Evolutionary conservation across 1,139 yeast species (phyloP).

Genomic region (Suhomyces atakaporum): DNA sequence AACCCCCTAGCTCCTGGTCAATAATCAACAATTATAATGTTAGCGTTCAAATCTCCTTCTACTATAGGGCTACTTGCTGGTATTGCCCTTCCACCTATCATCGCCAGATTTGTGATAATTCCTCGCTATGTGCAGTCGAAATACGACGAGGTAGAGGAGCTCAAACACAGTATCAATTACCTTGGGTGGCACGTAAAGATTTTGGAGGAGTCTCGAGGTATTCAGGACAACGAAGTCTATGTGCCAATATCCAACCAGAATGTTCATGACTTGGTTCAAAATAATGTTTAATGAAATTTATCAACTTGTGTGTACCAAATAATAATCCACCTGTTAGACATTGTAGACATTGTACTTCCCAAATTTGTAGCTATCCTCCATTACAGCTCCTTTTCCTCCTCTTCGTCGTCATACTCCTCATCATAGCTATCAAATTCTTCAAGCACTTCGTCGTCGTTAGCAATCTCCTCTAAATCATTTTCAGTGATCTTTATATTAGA

Average conservation of each 20-base stretch:
- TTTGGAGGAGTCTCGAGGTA: slow-evolving; percentile 35
- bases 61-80: slow-evolving; percentile 32
- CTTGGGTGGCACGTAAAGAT: slow-evolving; percentile 44
- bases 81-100: slow-evolving; percentile 31
- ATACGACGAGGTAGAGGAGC: slow-evolving; percentile 34
- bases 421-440: slow-evolving; percentile 19
- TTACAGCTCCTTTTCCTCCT: slow-evolving; percentile 1
- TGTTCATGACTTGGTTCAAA: background rate
- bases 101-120: slow-evolving; percentile 29
- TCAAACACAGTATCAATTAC: slow-evolving; percentile 37
- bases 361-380: too few relatives aligned
- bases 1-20: background rate
- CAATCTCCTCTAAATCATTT: slow-evolving; percentile 23
- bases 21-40: too few relatives aligned
- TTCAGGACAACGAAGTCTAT: slow-evolving; percentile 31
- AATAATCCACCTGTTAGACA: too few relatives aligned
- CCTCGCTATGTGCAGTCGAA: slow-evolving; percentile 23
- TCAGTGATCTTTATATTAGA: slow-evolving; percentile 26
- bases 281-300: background rate
- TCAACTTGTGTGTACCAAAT: too few relatives aligned
- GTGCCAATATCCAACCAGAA: slow-evolving; percentile 25
- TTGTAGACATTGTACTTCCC: too few relatives aligned
- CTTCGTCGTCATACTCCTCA: slow-evolving; percentile 10
- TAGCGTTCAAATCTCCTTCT: slow-evolving; percentile 1
- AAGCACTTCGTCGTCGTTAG: slow-evolving; percentile 14